Base-by-base conservation (phyloP, 169 alveolate genomes). In the Theileria parva region DNA sequence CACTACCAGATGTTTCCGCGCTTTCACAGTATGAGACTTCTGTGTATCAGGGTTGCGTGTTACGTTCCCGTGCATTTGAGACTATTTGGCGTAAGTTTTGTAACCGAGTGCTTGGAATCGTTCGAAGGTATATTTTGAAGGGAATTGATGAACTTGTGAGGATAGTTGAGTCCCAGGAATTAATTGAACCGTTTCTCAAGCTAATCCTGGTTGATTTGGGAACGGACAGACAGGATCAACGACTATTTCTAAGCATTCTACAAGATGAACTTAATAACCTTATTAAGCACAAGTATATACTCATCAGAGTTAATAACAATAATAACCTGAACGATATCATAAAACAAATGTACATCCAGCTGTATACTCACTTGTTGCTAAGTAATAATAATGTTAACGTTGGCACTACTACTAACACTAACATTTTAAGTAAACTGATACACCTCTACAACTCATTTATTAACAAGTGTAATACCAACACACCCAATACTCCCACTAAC, bases 41-140 rank as follows among this genome's bases (percentile, higher is more conserved):
- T 8, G 32, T 83, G 50, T 77, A 83, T 50, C 89, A 83, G 55
- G 44, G 85, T n/a, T 39, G 78, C 25, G 32, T 77, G 32, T 50
- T 83, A 34, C 69, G 89, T 15, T 76, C 86, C 8, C 60, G 78
- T 21, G 89, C 89, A 3, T 83, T 83, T 57, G 66, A 53, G n/a
- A 23, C 51, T 4, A 23, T 77, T 23, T 83, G 89, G 89, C 63
- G 28, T 0, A 53, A 23, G 74, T 83, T 83, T 67, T 73, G 73
- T 71, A 67, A 59, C 51, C 53, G 78, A 17, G 81, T 83, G 21
- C 34, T 68, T 19, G 81, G 57, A 9, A 68, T 83, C 28, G 77
- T 83, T 1, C 12, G 74, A 23, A 19, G 39, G 7, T 83, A 79
- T 19, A 72, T 74, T 9, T n/a, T 63, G 21, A 23, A 34, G 37